A percentile compares a stretch with the other conserved stretches of the same genome.
Conservation (phyloP, 164 flowering plant genomes). For the Aristolochia fimbriata region DNA sequence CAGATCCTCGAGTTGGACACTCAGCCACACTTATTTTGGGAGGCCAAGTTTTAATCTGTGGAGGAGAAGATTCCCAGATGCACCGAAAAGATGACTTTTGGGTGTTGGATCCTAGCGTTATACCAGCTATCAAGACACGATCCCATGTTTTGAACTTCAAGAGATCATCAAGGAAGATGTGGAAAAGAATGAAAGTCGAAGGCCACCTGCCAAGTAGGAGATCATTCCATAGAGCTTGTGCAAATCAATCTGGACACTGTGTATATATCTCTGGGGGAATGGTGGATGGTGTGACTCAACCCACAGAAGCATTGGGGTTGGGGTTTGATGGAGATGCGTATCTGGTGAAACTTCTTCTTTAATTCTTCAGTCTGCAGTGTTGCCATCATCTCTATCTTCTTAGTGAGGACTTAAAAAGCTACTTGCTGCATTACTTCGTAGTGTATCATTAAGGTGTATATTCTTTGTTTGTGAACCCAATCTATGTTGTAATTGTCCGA, state of each 20-base stretch:
- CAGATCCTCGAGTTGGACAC: slow-evolving; percentile 86
- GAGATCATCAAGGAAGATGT: slow-evolving; percentile 25
- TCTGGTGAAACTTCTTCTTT: slow-evolving; percentile 52
- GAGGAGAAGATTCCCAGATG: slow-evolving; percentile 83
- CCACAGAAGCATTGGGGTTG: slow-evolving; percentile 50
- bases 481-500: no score
- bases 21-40: slow-evolving; percentile 76
- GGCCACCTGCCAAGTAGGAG: slow-evolving; percentile 44
- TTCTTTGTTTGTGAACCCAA: no score
- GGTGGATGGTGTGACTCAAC: slow-evolving; percentile 71
- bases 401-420: no score
- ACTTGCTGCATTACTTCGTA: no score
- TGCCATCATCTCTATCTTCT: no score
- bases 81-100: slow-evolving; percentile 75
- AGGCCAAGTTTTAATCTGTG: slow-evolving; percentile 56
- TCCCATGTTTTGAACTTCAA: slow-evolving; percentile 10
- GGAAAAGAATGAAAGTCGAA: slow-evolving; percentile 47
- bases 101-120: slow-evolving; percentile 52
- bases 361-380: not conserved
- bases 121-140: slow-evolving; percentile 16
- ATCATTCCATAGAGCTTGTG: slow-evolving; percentile 83
- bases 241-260: slow-evolving; percentile 48
- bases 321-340: slow-evolving; percentile 69
- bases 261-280: slow-evolving; percentile 82
- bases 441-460: no score